Conservation (phyloP, 306 rosid species). For the Pterocarpus macrocarpus region DNA sequence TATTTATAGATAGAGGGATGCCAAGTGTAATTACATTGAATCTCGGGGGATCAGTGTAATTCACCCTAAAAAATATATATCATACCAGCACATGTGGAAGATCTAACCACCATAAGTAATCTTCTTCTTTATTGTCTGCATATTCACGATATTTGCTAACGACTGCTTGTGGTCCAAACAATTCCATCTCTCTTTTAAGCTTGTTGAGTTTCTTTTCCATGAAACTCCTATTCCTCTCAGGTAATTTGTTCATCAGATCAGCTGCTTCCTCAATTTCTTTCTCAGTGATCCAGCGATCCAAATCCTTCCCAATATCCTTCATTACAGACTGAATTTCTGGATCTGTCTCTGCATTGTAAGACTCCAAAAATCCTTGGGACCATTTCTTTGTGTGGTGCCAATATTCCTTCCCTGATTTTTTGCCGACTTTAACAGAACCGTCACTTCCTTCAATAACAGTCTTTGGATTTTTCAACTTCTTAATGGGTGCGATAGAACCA, state of each 20-base stretch:
- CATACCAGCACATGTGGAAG: conserved; percentile 83
- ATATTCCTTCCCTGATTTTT: conserved; percentile 89
- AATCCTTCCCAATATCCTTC: conserved; percentile 87
- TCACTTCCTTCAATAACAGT: conserved; percentile 88
- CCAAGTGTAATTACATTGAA: too few relatives aligned
- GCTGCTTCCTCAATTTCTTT: conserved; percentile 90
- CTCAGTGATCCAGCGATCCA: conserved; percentile 94
- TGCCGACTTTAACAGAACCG: conserved; percentile 86
- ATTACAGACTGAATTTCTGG: conserved; percentile 80
- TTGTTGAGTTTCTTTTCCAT: conserved; percentile 84
- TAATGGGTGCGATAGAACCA: conserved; percentile 37
- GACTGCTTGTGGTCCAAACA: conserved; percentile 97
- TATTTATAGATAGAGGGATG: too few relatives aligned
- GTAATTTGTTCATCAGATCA: conserved; percentile 71
- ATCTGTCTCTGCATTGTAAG: conserved; percentile 86
- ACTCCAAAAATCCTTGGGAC: conserved; percentile 86
- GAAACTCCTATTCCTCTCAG: conserved; percentile 68
- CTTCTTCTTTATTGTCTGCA: conserved; percentile 78
- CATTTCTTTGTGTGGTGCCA: conserved; percentile 99
- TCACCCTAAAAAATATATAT: not conserved
- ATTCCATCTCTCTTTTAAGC: conserved; percentile 93
- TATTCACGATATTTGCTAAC: conserved; percentile 93
- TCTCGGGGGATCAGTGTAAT: too few relatives aligned
- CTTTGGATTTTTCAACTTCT: conserved; percentile 56
- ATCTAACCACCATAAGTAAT: conserved; percentile 98